Evolutionary conservation across 768 basidiomycete genomes (phyloP).

Genomic region (Gymnopilus dilepis): DNA sequence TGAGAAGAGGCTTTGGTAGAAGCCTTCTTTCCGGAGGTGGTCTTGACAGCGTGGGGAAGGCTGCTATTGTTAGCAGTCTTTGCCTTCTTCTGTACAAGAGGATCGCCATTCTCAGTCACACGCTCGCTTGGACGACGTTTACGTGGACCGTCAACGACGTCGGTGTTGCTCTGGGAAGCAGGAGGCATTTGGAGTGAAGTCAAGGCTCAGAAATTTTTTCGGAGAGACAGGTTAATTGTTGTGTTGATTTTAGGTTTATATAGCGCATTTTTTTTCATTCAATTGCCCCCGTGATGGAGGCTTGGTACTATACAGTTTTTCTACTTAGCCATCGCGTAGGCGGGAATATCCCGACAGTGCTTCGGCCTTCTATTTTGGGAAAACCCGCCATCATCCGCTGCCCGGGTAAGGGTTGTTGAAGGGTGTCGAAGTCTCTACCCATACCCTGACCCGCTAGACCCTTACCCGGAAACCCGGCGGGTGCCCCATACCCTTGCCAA

Average conservation of each 20-base stretch:
- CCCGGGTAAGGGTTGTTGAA: background rate
- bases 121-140: background rate
- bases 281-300: too few species aligned
- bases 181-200: background rate
- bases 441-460: conserved; percentile 1
- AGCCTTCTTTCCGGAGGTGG: too few species aligned
- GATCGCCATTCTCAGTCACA: background rate
- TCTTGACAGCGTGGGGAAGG: too few species aligned
- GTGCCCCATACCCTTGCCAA: background rate
- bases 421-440: background rate
- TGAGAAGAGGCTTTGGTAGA: too few species aligned
- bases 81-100: background rate
- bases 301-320: too few species aligned
- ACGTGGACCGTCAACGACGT: background rate
- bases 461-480: conserved; percentile 2
- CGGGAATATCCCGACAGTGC: too few species aligned
- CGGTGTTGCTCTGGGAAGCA: background rate
- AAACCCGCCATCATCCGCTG: background rate
- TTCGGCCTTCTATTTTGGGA: too few species aligned
- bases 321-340: too few species aligned
- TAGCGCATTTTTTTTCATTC: too few species aligned
- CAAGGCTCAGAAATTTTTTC: background rate
- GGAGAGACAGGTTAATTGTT: background rate
- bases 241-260: background rate
- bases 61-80: background rate